Percentiles rank a stretch among this genome's conserved stretches.
Evolutionary conservation across 2,329 filamentous ascomycete species (phyloP).

Genomic region (Colletotrichum sansevieriae): DNA sequence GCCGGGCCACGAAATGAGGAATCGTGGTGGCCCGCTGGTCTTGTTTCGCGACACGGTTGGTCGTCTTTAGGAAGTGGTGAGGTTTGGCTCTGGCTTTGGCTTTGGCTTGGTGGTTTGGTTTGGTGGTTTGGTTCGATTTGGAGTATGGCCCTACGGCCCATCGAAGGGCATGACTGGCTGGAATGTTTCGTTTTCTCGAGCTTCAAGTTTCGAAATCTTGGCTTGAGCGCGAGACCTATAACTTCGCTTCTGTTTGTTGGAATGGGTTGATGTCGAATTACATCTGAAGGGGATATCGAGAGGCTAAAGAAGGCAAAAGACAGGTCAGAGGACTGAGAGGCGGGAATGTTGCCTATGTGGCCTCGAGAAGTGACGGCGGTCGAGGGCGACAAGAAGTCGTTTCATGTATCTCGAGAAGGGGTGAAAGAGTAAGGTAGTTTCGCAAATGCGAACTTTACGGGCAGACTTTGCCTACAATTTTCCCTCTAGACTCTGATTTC

Average conservation of each 20-base stretch:
- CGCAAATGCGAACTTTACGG: slow-evolving; percentile 28
- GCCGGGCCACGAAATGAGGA: slow-evolving; percentile 19
- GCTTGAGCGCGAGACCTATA: slow-evolving; percentile 37
- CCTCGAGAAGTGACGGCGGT: slow-evolving; percentile 6
- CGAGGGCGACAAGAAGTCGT: slow-evolving; percentile 1
- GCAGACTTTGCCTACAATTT: slow-evolving; percentile 21
- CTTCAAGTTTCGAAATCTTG: slow-evolving; percentile 25
- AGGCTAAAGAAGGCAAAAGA: slow-evolving; percentile 4
- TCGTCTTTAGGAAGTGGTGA: slow-evolving; percentile 24
- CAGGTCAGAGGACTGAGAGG: not conserved
- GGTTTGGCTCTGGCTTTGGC: slow-evolving; percentile 32
- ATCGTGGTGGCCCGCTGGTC: slow-evolving; percentile 40
- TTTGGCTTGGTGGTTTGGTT: not conserved
- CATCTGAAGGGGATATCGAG: slow-evolving; percentile 29
- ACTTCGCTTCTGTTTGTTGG: slow-evolving; percentile 37
- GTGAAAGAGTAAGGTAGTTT: slow-evolving; percentile 19
- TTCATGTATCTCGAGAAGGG: slow-evolving; percentile 25
- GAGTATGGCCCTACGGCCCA: slow-evolving; percentile 30
- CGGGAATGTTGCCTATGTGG: slow-evolving; percentile 20
- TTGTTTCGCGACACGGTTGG: slow-evolving; percentile 22
- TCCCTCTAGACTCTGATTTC: slow-evolving; percentile 9
- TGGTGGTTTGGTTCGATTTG: slow-evolving; percentile 13
- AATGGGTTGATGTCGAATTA: slow-evolving; percentile 31
- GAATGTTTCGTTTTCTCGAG: slow-evolving; percentile 30
- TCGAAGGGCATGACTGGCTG: slow-evolving; percentile 27